Percentiles rank a stretch among this genome's conserved stretches.
phyloP scores from a whole-genome alignment of 1,284 basidiomycete genomes.

The Termitomyces sp. region DNA sequence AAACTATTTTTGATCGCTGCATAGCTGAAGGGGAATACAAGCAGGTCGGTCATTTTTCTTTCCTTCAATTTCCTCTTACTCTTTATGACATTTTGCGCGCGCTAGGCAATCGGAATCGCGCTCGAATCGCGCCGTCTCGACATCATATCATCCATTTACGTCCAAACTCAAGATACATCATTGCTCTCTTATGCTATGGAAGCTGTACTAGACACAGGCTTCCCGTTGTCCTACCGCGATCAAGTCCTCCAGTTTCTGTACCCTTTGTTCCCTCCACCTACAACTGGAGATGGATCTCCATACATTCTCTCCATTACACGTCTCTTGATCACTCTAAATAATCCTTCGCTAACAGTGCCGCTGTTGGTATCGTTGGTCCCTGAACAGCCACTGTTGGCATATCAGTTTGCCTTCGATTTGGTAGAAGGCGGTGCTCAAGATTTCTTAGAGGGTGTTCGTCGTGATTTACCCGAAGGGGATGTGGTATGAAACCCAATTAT shows the following conservation, averaged over 20 bases:
- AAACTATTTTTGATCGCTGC: conserved; percentile 80
- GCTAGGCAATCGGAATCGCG: conserved; percentile 87
- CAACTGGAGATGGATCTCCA: conserved; percentile 64
- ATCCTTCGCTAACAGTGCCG: conserved; percentile 67
- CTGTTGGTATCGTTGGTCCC: conserved; percentile 69
- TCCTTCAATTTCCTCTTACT: conserved; percentile 7
- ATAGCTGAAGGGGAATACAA: conserved; percentile 84
- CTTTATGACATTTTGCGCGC: conserved; percentile 13
- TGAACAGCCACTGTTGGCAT: conserved; percentile 73
- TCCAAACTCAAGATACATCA: conserved; percentile 66
- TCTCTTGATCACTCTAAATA: conserved; percentile 82
- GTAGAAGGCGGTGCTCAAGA: conserved; percentile 91
- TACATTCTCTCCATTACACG: conserved; percentile 78
- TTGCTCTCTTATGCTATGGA: conserved; percentile 89
- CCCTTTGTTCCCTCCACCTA: conserved; percentile 73
- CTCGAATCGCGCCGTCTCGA: conserved; percentile 86
- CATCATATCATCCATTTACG: conserved; percentile 74
- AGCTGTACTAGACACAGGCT: conserved; percentile 79
- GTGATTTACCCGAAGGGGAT: conserved; percentile 59
- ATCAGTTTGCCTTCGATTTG: conserved; percentile 92
- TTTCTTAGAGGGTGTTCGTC: conserved; percentile 74
- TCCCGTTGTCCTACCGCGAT: conserved; percentile 77
- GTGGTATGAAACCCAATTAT: conserved; percentile 40
- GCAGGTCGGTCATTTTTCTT: conserved; percentile 53
- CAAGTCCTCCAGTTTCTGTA: conserved; percentile 82